Evolutionary conservation across 2,329 filamentous ascomycete species (phyloP).

Genomic region (Fusarium verrucosum): DNA sequence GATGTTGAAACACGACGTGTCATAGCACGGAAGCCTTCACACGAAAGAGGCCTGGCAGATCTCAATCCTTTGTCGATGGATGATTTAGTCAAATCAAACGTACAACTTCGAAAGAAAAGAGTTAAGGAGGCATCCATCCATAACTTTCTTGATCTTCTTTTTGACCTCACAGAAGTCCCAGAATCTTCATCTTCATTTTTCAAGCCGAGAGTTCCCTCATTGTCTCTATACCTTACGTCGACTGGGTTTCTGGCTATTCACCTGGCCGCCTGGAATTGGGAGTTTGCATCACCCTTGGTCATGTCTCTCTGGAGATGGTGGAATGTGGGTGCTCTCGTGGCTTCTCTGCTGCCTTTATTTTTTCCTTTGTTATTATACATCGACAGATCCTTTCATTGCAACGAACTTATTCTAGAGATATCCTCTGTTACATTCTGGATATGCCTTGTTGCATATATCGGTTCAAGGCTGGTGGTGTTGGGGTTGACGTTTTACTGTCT

Average conservation of each 20-base stretch:
- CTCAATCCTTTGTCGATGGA: background rate
- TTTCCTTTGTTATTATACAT: too few relatives aligned
- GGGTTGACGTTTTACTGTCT: rapidly evolving
- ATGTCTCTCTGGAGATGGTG: background rate
- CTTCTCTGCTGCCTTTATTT: background rate
- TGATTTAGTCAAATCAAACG: rapidly evolving
- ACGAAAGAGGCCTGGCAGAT: rapidly evolving
- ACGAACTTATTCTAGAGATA: too few relatives aligned
- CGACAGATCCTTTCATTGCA: too few relatives aligned
- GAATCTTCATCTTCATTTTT: too few relatives aligned
- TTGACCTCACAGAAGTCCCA: too few relatives aligned
- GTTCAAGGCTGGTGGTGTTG: rapidly evolving
- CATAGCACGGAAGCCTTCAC: rapidly evolving
- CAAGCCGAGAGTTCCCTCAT: background rate
- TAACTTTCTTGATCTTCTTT: background rate
- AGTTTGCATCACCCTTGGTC: rapidly evolving
- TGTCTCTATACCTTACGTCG: background rate
- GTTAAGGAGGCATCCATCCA: rapidly evolving
- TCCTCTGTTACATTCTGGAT: too few relatives aligned
- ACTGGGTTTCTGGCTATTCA: background rate
- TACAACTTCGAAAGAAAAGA: rapidly evolving
- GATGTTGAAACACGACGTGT: background rate
- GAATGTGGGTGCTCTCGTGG: rapidly evolving
- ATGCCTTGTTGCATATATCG: background rate
- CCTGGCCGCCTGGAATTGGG: background rate